Percentiles rank a stretch among this genome's conserved stretches.
phyloP scores from a whole-genome alignment of 163 green algal genomes.

The Coccomyxa subellipsoidea region DNA sequence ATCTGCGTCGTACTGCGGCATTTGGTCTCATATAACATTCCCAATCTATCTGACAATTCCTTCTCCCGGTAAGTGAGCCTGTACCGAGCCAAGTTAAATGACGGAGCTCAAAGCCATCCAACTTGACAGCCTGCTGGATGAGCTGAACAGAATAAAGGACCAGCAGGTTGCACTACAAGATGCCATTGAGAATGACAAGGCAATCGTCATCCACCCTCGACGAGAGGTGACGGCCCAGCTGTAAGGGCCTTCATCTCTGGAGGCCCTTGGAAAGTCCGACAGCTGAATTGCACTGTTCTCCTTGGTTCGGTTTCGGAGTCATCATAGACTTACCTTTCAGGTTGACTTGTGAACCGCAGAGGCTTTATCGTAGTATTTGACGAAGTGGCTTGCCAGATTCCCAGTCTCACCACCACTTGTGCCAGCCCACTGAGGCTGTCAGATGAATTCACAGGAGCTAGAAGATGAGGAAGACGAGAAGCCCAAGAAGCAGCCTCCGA shows the following conservation, averaged over 20 bases:
- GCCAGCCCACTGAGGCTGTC: too few species aligned
- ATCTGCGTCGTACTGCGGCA: too few species aligned
- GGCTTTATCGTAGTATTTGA: too few species aligned
- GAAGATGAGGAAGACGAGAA: not conserved
- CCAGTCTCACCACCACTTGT: not conserved
- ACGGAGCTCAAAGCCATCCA: not conserved
- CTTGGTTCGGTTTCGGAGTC: too few species aligned
- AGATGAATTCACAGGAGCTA: not conserved
- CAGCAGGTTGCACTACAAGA: slow-evolving; percentile 21
- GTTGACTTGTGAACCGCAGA: not conserved
- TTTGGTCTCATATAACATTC: too few species aligned
- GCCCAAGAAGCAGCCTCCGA: not conserved
- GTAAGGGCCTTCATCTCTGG: too few species aligned
- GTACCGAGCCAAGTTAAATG: not conserved
- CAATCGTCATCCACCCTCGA: slow-evolving; percentile 18
- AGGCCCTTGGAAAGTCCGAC: not conserved
- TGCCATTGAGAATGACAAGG: slow-evolving; percentile 21
- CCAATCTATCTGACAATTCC: too few species aligned
- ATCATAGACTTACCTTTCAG: too few species aligned
- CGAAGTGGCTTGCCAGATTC: not conserved
- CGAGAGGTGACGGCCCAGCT: not conserved
- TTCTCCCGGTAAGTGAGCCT: too few species aligned
- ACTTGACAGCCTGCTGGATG: slow-evolving; percentile 17
- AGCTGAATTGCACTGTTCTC: not conserved
- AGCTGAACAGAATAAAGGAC: slow-evolving; percentile 21